These are phyloP conservation scores for Kuraishia molischiana DNA, from an alignment of 805 yeast genomes.

Conservation along the genomic window DNA sequence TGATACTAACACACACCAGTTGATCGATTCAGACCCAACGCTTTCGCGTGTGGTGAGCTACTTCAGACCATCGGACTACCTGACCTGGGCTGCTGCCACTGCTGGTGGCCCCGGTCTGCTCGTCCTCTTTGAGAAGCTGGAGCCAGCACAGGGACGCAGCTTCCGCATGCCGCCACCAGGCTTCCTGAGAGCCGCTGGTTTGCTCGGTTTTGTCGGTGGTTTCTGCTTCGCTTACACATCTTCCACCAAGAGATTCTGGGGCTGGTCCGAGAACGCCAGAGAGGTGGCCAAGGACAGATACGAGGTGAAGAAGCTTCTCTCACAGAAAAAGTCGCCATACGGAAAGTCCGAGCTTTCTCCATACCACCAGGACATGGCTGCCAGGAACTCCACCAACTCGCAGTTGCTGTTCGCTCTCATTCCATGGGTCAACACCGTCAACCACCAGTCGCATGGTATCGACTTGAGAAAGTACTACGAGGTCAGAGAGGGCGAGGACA, in stretches of 20 bases:
- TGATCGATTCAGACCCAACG: conserved; percentile 74
- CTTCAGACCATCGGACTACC: conserved; percentile 61
- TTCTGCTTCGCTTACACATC: conserved; percentile 60
- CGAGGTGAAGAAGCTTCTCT: conserved; percentile 58
- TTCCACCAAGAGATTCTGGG: conserved; percentile 68
- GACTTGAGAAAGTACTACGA: conserved; percentile 52
- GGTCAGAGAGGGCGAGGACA: conserved; percentile 47
- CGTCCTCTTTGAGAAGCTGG: conserved; percentile 32
- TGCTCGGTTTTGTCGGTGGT: conserved; percentile 65
- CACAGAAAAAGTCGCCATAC: conserved; percentile 58
- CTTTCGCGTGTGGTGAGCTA: conserved; percentile 63
- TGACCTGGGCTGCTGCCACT: conserved; percentile 35
- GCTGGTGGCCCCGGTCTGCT: conserved; percentile 39
- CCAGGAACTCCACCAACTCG: conserved; percentile 70
- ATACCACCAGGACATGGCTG: conserved; percentile 64
- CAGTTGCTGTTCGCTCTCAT: conserved; percentile 46
- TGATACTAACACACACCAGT: conserved; percentile 16
- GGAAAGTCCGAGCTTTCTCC: conserved; percentile 56
- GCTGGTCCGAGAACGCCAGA: conserved; percentile 59
- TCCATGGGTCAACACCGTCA: conserved; percentile 77
- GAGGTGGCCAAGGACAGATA: conserved; percentile 68
- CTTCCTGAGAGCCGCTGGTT: conserved; percentile 47
- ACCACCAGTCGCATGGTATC: conserved; percentile 78
- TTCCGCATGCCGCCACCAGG: conserved; percentile 42
- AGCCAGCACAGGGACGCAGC: conserved; percentile 35